Percentiles rank a stretch among this genome's conserved stretches.
Evolutionary conservation across 2,329 filamentous ascomycete species (phyloP).

Genomic region (Alternaria gansuensis): DNA sequence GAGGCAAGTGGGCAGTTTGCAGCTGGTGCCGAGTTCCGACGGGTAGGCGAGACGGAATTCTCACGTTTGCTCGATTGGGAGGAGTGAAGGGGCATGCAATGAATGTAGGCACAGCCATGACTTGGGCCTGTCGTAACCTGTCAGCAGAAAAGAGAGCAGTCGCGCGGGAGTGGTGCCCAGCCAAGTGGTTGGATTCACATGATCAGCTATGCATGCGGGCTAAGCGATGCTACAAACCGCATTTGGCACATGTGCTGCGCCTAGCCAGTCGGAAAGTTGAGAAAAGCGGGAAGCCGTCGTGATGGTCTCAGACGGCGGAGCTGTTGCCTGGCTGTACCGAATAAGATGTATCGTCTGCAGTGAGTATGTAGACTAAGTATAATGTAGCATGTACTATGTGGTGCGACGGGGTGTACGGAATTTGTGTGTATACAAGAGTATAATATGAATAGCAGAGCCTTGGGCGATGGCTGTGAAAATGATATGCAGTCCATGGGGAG

Average conservation of each 20-base stretch:
- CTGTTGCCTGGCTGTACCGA: constrained; percentile 22
- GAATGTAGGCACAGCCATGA: constrained; percentile 6
- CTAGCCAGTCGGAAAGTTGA: constrained; percentile 45
- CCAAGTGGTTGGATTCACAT: constrained; percentile 33
- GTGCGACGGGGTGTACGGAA: neutral
- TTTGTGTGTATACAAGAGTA: constrained; percentile 2
- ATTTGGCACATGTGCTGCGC: constrained; percentile 23
- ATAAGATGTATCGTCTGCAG: constrained; percentile 26
- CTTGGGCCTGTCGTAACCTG: constrained; percentile 2
- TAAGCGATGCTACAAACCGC: constrained; percentile 38
- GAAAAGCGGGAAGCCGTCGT: constrained; percentile 34
- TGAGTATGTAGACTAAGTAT: constrained; percentile 23
- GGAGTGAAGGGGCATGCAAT: constrained; percentile 20
- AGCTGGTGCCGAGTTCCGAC: constrained; percentile 74
- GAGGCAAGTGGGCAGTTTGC: constrained; percentile 91
- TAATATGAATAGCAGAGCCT: constrained; percentile 22
- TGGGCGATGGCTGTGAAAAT: neutral
- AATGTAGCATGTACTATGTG: neutral
- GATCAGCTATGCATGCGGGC: constrained; percentile 42
- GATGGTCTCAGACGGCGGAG: constrained; percentile 30
- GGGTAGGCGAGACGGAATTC: constrained; percentile 56
- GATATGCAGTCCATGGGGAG: constrained; percentile 16
- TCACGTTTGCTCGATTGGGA: constrained; percentile 54
- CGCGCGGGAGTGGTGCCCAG: neutral
- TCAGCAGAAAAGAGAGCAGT: constrained; percentile 3